Evolutionary conservation across 495 filamentous ascomycete species (phyloP).

Genomic region (Talaromyces proteolyticus): DNA sequence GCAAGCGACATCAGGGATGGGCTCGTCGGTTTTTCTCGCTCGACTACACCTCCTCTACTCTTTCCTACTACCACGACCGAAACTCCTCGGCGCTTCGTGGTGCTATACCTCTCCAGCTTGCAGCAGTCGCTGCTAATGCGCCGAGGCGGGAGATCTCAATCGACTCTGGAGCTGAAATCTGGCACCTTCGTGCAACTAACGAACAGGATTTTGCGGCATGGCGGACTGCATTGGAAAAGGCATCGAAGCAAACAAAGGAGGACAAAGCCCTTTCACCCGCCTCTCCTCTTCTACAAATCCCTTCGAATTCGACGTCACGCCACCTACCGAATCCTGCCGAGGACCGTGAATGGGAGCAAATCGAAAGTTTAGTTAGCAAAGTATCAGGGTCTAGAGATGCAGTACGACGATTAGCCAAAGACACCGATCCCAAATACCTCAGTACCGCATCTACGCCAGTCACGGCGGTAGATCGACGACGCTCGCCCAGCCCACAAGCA

Average conservation of each 20-base stretch:
- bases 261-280: constrained; percentile 13
- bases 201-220: constrained; percentile 80
- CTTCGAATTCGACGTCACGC: constrained; percentile 11
- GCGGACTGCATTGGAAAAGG: constrained; percentile 78
- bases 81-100: constrained; percentile 87
- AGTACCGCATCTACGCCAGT: constrained; percentile 7
- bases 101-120: constrained; percentile 85
- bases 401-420: constrained; percentile 73
- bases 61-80: constrained; percentile 93
- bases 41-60: constrained; percentile 82
- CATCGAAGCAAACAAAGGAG: constrained; percentile 37
- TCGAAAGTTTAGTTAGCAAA: constrained; percentile 74
- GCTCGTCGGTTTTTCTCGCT: constrained; percentile 91
- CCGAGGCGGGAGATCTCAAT: constrained; percentile 87
- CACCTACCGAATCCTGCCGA: constrained; percentile 40
- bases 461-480: constrained; percentile 18
- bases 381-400: constrained; percentile 86
- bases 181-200: constrained; percentile 86
- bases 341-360: constrained; percentile 77
- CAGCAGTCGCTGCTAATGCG: constrained; percentile 83
- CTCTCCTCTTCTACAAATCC: constrained; percentile 20
- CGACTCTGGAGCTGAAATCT: constrained; percentile 93
- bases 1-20: constrained; percentile 91
- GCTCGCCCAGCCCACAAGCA: constrained; percentile 34
- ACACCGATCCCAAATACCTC: constrained; percentile 65